Percentiles rank a stretch among this genome's conserved stretches.
These are phyloP conservation scores for Tolypocladium tropicale DNA, from an alignment of 2,329 filamentous ascomycete genomes.

Conservation along the genomic window DNA sequence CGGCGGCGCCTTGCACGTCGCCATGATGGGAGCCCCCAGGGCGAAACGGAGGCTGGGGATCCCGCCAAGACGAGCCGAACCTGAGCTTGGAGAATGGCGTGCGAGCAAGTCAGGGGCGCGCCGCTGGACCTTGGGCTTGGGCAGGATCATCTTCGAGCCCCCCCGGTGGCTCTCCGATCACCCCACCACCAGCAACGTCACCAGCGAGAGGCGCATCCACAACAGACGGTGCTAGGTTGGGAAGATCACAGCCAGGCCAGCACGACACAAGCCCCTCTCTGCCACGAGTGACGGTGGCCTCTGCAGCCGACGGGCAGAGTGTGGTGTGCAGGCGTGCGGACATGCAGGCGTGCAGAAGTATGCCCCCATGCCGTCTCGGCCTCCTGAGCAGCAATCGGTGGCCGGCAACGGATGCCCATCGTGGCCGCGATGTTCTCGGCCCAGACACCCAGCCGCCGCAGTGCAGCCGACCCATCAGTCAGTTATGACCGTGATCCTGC, in stretches of 20 bases:
- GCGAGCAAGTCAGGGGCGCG: background rate
- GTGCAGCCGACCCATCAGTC: background rate
- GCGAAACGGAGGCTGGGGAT: background rate
- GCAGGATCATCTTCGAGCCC: background rate
- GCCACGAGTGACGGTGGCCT: background rate
- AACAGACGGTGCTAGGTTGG: background rate
- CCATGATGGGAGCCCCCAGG: background rate
- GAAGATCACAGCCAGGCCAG: background rate
- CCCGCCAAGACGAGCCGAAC: background rate
- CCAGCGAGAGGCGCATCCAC: background rate
- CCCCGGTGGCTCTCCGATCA: background rate
- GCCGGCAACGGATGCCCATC: background rate
- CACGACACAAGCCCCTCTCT: background rate
- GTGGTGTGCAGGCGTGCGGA: background rate
- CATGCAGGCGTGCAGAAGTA: background rate
- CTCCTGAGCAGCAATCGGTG: background rate
- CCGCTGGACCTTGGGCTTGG: background rate
- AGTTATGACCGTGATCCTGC: background rate
- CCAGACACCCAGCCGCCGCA: background rate
- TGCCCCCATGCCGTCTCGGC: background rate
- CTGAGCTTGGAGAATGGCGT: background rate
- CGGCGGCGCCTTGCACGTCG: too few species aligned
- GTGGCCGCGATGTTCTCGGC: background rate
- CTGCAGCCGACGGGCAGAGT: background rate
- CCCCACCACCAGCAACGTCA: background rate